Evolutionary conservation across 2,329 filamentous ascomycete genomes (phyloP).

Genomic region (Pseudogymnoascus sp.): DNA sequence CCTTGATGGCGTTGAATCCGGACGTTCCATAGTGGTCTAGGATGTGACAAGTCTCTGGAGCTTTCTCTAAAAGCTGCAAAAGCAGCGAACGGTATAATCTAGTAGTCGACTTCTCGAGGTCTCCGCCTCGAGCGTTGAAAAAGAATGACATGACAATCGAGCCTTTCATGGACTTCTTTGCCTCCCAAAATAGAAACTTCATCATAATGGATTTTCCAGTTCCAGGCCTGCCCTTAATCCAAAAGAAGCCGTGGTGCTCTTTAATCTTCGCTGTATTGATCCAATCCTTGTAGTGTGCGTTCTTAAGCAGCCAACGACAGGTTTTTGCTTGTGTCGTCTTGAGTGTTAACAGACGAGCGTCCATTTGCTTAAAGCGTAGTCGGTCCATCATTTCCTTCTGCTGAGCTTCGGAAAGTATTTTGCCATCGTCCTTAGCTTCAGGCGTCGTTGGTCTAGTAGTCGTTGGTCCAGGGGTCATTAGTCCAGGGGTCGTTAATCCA

Average conservation of each 20-base stretch:
- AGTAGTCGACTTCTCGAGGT: slow-evolving; percentile 34
- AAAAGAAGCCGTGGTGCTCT: slow-evolving; percentile 34
- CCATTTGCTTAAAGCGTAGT: neutral
- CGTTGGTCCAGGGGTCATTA: neutral
- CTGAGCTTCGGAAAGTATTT: neutral
- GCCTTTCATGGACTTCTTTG: slow-evolving; percentile 14
- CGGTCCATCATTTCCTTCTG: neutral
- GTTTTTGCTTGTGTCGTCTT: slow-evolving; percentile 29
- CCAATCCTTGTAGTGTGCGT: slow-evolving; percentile 31
- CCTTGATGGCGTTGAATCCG: neutral
- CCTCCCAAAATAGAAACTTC: slow-evolving; percentile 28
- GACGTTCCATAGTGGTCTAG: slow-evolving; percentile 20
- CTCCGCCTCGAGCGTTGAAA: slow-evolving; percentile 16
- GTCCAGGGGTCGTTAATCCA: no score
- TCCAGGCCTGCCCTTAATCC: slow-evolving; percentile 39
- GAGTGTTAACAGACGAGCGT: neutral
- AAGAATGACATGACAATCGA: slow-evolving; percentile 28
- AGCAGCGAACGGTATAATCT: slow-evolving; percentile 44
- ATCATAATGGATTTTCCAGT: slow-evolving; percentile 38
- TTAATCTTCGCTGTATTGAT: slow-evolving; percentile 23
- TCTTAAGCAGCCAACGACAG: slow-evolving; percentile 34
- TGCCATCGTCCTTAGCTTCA: neutral
- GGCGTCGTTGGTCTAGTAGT: no score
- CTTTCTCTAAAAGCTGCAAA: slow-evolving; percentile 32
- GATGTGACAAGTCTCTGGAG: slow-evolving; percentile 28